Conservation (phyloP, 108 stramenopile species). For the Craspedostauros australis region DNA sequence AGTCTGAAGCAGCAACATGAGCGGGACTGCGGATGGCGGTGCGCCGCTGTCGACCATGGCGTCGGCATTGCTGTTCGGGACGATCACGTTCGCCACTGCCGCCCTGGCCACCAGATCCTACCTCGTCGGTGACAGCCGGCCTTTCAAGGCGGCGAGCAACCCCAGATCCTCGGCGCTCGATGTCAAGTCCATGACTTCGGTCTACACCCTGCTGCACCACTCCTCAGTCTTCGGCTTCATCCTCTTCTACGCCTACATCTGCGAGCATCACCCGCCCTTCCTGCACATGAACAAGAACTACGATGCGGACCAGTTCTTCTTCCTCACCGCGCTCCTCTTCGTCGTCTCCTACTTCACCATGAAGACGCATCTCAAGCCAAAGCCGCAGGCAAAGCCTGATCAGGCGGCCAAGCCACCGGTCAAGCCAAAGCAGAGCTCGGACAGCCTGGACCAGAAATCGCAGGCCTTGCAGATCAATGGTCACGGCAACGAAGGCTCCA, state of each 20-base stretch:
- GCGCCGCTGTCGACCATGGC: conserved; percentile 54
- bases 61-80: conserved; percentile 70
- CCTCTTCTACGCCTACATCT: conserved; percentile 74
- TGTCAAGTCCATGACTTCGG: conserved; percentile 42
- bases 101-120: conserved; percentile 43
- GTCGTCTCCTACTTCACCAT: conserved; percentile 50
- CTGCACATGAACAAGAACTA: conserved; percentile 74
- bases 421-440: too few species aligned
- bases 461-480: conserved; percentile 3
- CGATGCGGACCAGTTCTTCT: conserved; percentile 79
- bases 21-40: conserved; percentile 12
- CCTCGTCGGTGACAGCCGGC: conserved; percentile 38
- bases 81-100: conserved; percentile 59
- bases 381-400: too few species aligned
- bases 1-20: conserved; percentile 1
- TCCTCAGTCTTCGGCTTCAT: conserved; percentile 65
- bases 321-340: conserved; percentile 54
- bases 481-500: not conserved
- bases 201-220: conserved; percentile 69
- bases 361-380: conserved; percentile 35
- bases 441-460: not conserved
- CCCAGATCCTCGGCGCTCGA: conserved; percentile 51
- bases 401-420: too few species aligned
- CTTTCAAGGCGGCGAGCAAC: conserved; percentile 33
- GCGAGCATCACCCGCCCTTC: conserved; percentile 80